Base-by-base conservation (phyloP, 495 filamentous ascomycete genomes). In the Usnea hakonensis region DNA sequence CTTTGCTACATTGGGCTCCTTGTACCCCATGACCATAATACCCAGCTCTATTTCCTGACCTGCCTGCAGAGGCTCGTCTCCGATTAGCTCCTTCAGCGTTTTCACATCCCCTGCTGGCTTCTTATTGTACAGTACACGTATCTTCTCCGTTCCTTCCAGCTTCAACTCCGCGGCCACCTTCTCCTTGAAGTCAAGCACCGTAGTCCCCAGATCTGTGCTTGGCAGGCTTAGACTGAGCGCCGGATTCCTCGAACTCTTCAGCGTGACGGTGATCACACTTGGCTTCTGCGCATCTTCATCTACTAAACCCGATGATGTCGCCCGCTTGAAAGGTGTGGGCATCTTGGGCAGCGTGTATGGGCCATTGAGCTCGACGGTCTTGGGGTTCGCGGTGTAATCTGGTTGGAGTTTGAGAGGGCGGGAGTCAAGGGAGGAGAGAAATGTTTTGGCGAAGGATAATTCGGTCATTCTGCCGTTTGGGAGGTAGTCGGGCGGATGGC, bases 331-430 rank as follows among this genome's bases (percentile, higher is more conserved):
- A 4, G 60, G 50, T n/a, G 44, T 61, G 21, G 65, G 66, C 65
- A 67, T 70, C 40, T 63, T 67, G 35, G 56, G 55, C 21, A 68
- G 54, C 54, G 55, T 64, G 44, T 58, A 68, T 19, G 55, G 56
- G 16, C 38, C 55, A 37, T 57, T 62, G 44, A 61, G 76, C 19
- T 87, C 85, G 69, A 91, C 85, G 62, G 78, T 83, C 68, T 85
- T 85, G 37, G 89, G 83, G 69, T 96, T 89, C 72, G 89, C 86
- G 76, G 93, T 84, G 84, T 96, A 86, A 74, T 96, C 91, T 63
- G 87, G 75, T 14, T 84, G 81, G 55, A 96, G 81, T 75, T 91
- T 93, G 68, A 85, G 72, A 11, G 89, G 87, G 61, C 85, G 83
- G 38, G 83, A 79, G 76, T 93, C 90, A 55, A 97, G 83, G 23